Evolutionary conservation across 2,329 filamentous ascomycete species (phyloP).

Genomic region (Eutypella sp.): DNA sequence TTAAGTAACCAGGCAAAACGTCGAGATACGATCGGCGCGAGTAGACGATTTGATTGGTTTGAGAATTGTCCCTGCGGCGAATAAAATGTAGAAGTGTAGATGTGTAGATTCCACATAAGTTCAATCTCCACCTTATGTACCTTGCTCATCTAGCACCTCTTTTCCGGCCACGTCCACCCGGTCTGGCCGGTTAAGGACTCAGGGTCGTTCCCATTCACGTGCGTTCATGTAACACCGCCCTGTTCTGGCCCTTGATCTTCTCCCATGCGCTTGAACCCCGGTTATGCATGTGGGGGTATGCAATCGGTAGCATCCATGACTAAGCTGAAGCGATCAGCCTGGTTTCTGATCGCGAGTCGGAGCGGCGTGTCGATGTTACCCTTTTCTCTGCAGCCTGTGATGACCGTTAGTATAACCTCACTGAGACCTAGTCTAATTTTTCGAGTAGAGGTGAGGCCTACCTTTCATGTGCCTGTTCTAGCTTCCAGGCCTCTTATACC

Average conservation of each 20-base stretch:
- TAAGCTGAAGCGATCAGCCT: constrained; percentile 71
- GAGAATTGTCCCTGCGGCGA: too few species aligned
- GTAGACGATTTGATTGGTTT: too few species aligned
- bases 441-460: too few species aligned
- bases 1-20: too few species aligned
- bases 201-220: constrained; percentile 66
- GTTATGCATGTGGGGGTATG: constrained; percentile 58
- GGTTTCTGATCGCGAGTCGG: constrained; percentile 72
- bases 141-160: too few species aligned
- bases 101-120: too few species aligned
- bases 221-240: constrained; percentile 58
- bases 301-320: constrained; percentile 73
- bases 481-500: constrained; percentile 68
- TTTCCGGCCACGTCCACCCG: constrained; percentile 61
- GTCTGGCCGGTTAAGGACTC: constrained; percentile 59
- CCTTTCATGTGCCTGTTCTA: constrained; percentile 65
- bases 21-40: too few species aligned
- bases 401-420: constrained; percentile 1
- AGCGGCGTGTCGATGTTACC: constrained; percentile 80
- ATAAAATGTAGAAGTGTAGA: too few species aligned
- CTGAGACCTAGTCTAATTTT: too few species aligned
- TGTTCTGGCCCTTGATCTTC: constrained; percentile 58
- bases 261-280: constrained; percentile 58
- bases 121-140: too few species aligned
- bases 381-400: constrained; percentile 66